Evolutionary conservation across 2,329 filamentous ascomycete species (phyloP), one percentile per base, ranked within the genome.

Genomic region (Aspergillus arachidicola): DNA sequence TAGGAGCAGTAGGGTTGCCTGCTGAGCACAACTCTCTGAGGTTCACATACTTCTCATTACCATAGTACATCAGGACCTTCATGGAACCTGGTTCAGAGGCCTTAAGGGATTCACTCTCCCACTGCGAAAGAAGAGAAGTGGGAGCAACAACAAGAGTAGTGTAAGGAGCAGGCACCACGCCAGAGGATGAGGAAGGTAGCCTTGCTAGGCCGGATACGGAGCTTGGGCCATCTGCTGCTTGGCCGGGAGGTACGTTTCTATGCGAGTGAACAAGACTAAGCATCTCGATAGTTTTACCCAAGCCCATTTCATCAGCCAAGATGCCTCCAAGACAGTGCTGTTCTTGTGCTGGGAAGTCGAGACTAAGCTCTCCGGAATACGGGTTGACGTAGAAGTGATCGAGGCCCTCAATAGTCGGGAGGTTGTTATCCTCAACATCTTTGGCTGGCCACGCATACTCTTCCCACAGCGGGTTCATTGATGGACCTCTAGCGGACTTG

Each of bases 281-380:
- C 93, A 99, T 98, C 74, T 99, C 94, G 59, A 99, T 98, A 0
- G 95, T 99, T 81, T 99, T 99, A 38, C 95, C 95, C 2, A 99
- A 83, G 54, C 95, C 95, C 95, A 99, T 99, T 78, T 98, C 85
- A 72, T 99, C 95, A 10, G 95, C 95, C 48, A 99, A 82, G 62
- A 99, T 92, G 6, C 95, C 95, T 51, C 95, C 95, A 0, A 97
- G 83, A 69, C 95, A 99, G 74, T 96, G 92, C 73, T 98, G 95
- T 72, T 98, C 93, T 74, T 99, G 95, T 2, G 89, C 87, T 0
- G 95, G 95, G 68, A 99, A 99, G 6, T 96, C 89, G 0, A 98
- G 82, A 2, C 93, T 96, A 58, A 99, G 81, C 69, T 98, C 94
- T 10, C 95, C 95, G 7, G 94, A 97, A 76, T 99, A 99, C 0